Percentiles rank a stretch among this genome's conserved stretches.
Conservation (phyloP, 2,329 filamentous ascomycete species). For the Chrysoporthe deuterocubensis region DNA sequence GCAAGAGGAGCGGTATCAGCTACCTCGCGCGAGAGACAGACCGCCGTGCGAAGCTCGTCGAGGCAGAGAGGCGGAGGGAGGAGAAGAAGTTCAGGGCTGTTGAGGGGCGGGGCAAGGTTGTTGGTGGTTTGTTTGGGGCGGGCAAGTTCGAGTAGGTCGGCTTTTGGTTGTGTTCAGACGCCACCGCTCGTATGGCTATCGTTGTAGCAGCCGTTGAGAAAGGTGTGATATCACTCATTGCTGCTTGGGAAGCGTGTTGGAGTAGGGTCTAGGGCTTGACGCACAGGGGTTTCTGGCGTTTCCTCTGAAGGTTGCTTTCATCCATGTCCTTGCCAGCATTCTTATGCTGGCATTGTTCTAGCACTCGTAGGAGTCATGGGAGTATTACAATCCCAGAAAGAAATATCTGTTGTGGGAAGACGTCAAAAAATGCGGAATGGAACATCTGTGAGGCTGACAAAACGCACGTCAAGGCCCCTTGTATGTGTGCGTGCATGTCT, state of each 20-base stretch:
- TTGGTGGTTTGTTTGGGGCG: slow-evolving; percentile 62
- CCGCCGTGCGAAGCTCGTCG: slow-evolving; percentile 56
- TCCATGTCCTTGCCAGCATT: neutral
- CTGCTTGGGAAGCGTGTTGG: neutral
- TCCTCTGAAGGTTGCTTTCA: neutral
- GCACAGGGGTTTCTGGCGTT: neutral
- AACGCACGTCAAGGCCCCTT: neutral
- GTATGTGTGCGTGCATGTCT: neutral
- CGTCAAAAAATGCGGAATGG: neutral
- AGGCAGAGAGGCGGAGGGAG: slow-evolving; percentile 62
- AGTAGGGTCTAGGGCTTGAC: neutral
- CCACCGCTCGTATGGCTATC: neutral
- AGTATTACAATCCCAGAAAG: neutral
- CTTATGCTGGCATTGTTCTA: neutral
- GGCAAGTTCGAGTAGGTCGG: slow-evolving; percentile 55
- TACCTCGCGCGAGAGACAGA: slow-evolving; percentile 65
- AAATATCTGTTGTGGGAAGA: neutral
- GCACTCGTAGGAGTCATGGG: neutral
- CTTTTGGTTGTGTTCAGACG: neutral
- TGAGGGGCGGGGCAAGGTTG: slow-evolving; percentile 58
- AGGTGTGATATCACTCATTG: neutral
- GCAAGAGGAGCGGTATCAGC: slow-evolving; percentile 64
- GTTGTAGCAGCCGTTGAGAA: neutral
- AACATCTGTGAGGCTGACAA: neutral
- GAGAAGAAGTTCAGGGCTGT: slow-evolving; percentile 62